Conservation (phyloP, 495 filamentous ascomycete genomes). For the Penicillium nucicola region DNA sequence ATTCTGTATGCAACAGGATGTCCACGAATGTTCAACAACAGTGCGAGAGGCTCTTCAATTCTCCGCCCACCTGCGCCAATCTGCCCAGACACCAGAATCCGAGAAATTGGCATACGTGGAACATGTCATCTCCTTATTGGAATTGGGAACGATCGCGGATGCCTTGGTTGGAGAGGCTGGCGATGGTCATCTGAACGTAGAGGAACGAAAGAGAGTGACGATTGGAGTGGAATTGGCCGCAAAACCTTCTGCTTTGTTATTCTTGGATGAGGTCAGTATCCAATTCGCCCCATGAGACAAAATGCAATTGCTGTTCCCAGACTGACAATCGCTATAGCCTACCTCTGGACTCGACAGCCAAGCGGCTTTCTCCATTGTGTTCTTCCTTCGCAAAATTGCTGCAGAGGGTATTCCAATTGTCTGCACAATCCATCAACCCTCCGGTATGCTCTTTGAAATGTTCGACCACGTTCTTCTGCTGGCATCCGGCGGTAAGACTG, state of each 20-base stretch:
- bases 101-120: constrained; percentile 88
- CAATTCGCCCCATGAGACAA: no score
- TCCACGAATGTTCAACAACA: constrained; percentile 78
- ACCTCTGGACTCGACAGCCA: constrained; percentile 76
- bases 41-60: constrained; percentile 82
- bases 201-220: constrained; percentile 78
- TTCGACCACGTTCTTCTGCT: constrained; percentile 80
- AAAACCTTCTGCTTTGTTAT: constrained; percentile 78
- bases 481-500: constrained; percentile 65
- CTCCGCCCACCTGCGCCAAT: constrained; percentile 79
- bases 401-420: constrained; percentile 76
- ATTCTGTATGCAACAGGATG: constrained; percentile 92
- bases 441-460: constrained; percentile 77
- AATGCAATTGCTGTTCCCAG: no score
- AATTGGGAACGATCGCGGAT: constrained; percentile 83
- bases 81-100: constrained; percentile 58
- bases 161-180: constrained; percentile 85
- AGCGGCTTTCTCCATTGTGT: constrained; percentile 73
- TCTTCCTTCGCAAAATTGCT: constrained; percentile 70
- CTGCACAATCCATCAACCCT: constrained; percentile 86
- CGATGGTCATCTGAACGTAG: constrained; percentile 83
- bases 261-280: no score
- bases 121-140: constrained; percentile 83
- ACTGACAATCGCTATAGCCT: no score
- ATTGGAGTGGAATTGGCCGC: constrained; percentile 84